phyloP scores from a whole-genome alignment of 306 rosid genomes.

The Mimosa pudica region DNA sequence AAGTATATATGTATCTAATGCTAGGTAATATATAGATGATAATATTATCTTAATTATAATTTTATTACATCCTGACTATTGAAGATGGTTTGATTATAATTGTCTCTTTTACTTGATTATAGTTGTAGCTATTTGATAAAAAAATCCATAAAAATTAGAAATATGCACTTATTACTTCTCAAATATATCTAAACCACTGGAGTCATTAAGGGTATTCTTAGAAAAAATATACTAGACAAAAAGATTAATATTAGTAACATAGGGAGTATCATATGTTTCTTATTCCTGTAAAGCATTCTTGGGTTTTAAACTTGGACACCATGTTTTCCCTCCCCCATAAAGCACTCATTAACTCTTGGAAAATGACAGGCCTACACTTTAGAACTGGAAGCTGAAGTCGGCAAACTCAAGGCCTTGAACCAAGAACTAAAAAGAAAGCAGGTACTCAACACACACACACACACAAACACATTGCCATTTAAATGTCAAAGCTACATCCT shows the following conservation, averaged over 20 bases:
- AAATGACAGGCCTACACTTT: slow-evolving; percentile 83
- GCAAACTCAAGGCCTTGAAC: slow-evolving; percentile 73
- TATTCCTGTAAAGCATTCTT: not conserved
- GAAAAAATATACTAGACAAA: not conserved
- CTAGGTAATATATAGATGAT: too few relatives aligned
- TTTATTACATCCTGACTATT: too few relatives aligned
- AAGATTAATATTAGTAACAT: not conserved
- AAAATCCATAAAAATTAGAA: too few relatives aligned
- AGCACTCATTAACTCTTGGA: not conserved
- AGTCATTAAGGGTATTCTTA: not conserved
- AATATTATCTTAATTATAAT: too few relatives aligned
- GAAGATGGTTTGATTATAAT: too few relatives aligned
- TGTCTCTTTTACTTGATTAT: too few relatives aligned
- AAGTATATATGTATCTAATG: too few relatives aligned
- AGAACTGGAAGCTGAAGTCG: slow-evolving; percentile 90
- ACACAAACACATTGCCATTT: too few relatives aligned
- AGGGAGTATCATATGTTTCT: not conserved
- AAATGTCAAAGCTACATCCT: not conserved
- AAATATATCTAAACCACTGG: too few relatives aligned
- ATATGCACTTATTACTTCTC: too few relatives aligned
- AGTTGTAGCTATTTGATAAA: too few relatives aligned
- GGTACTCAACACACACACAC: slow-evolving; percentile 33
- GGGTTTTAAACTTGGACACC: not conserved
- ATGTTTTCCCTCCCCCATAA: not conserved
- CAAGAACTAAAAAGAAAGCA: slow-evolving; percentile 73